phyloP scores from a whole-genome alignment of 352 stramenopile genomes.

The Phytophthora sp. region DNA sequence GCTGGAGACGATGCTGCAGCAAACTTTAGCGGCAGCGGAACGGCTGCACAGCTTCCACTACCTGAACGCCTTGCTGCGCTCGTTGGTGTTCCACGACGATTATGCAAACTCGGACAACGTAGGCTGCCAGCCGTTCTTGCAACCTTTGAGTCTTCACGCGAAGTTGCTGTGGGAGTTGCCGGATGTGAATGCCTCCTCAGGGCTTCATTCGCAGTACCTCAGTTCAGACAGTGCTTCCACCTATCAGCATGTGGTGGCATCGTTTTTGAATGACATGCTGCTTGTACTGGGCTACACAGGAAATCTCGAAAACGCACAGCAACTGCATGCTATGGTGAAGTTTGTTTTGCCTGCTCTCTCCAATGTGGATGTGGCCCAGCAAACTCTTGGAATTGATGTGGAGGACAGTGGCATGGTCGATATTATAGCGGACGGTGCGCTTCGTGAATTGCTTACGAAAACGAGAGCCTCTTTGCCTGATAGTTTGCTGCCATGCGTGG shows the following conservation, averaged over 20 bases:
- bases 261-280: conserved; percentile 67
- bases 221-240: conserved; percentile 25
- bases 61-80: conserved; percentile 50
- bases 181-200: conserved; percentile 12
- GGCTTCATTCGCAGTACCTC: not conserved
- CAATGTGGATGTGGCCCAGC: conserved; percentile 43
- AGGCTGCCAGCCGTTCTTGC: conserved; percentile 30
- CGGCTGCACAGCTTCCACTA: conserved; percentile 58
- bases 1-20: conserved; percentile 49
- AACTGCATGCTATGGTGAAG: conserved; percentile 72
- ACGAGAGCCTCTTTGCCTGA: conserved; percentile 41
- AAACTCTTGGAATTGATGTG: conserved; percentile 34
- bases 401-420: conserved; percentile 21
- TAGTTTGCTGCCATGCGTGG: conserved; percentile 49
- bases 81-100: conserved; percentile 45
- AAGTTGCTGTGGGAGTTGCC: conserved; percentile 46
- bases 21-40: conserved; percentile 48
- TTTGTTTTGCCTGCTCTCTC: conserved; percentile 60
- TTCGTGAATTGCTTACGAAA: conserved; percentile 39
- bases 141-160: conserved; percentile 23
- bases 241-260: conserved; percentile 59
- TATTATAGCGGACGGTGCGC: conserved; percentile 2
- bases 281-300: conserved; percentile 61
- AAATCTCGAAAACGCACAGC: conserved; percentile 40
- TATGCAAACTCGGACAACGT: conserved; percentile 17